Base-by-base conservation (phyloP, 2,329 filamentous ascomycete species). In the Microcyclosporella mali region DNA sequence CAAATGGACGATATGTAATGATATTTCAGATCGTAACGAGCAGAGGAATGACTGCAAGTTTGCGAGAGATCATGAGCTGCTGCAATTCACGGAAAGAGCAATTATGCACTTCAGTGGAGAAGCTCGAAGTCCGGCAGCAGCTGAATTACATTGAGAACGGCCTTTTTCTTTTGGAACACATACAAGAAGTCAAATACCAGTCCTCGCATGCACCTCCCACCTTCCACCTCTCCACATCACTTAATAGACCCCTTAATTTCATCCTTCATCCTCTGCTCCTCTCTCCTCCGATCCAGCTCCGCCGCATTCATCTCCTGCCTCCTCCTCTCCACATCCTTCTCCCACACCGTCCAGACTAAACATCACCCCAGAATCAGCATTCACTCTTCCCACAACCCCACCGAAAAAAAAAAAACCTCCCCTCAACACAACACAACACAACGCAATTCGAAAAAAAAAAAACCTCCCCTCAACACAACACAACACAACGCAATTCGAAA, bases 311-410 rank as follows among this genome's bases (percentile, higher is more conserved):
- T 56, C 14, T 49, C 43, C 31, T 53, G 40, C 19, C 55, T 47
- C 32, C 52, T 47, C 45, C 49, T 51, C 33, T 53, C 55, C 3
- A 44, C 51, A 15, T 65, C 60, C 38, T 62, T 46, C 47, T 66
- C 62, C 58, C 57, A 61, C 7, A 55, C 63, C 6, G 56, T 55
- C 63, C 63, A 66, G 33, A 66, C 63, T 65, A 37, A 28, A 16
- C 11, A 9, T 31, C 6, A n/a, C n/a, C n/a, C n/a, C n/a, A 49
- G 41, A 32, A 19, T 33, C 14, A 40, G 17, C 10, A 25, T 36
- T n/a, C 10, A 2, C 4, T 15, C 12, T 17, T 7, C 9, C 2
- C 8, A 14, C 28, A 38, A 21, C 17, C 12, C n/a, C 6, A 8
- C 27, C 27, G 8, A 35, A n/a, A 35, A 19, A 16, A 16, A 11